These are phyloP conservation scores for Inga leiocalycina DNA, from an alignment of 306 rosid species.

Conservation along the genomic window DNA sequence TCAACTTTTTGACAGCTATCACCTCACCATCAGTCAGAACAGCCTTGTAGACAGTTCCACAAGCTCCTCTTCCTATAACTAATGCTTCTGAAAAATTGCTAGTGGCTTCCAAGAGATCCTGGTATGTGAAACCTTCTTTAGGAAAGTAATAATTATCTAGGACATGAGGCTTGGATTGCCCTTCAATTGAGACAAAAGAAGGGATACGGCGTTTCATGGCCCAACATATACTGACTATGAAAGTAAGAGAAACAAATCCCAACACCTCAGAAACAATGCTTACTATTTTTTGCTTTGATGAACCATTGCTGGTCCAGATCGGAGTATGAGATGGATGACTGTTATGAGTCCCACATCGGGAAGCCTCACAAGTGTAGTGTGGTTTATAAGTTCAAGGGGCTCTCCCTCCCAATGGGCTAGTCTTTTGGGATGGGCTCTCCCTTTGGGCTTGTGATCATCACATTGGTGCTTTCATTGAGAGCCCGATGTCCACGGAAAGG, in stretches of 20 bases:
- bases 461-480: too few relatives aligned
- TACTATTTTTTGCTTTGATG: slow-evolving; percentile 59
- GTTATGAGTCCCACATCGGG: too few relatives aligned
- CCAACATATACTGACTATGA: slow-evolving; percentile 54
- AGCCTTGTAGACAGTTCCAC: slow-evolving; percentile 94
- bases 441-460: too few relatives aligned
- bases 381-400: too few relatives aligned
- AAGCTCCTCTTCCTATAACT: slow-evolving; percentile 81
- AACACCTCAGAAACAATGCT: slow-evolving; percentile 52
- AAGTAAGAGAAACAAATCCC: slow-evolving; percentile 60
- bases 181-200: slow-evolving; percentile 53
- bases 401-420: too few relatives aligned
- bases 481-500: too few relatives aligned
- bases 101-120: slow-evolving; percentile 85
- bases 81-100: slow-evolving; percentile 61
- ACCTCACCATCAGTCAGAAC: slow-evolving; percentile 62
- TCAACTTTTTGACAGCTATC: slow-evolving; percentile 83
- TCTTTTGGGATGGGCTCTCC: too few relatives aligned
- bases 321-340: slow-evolving; percentile 49
- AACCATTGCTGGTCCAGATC: slow-evolving; percentile 50
- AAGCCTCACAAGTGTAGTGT: too few relatives aligned
- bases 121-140: slow-evolving; percentile 77
- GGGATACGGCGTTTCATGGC: slow-evolving; percentile 50
- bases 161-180: slow-evolving; percentile 46
- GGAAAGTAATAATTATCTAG: slow-evolving; percentile 77